Conservation (phyloP, 2,329 filamentous ascomycete genomes). For the Fusarium metavorans region DNA sequence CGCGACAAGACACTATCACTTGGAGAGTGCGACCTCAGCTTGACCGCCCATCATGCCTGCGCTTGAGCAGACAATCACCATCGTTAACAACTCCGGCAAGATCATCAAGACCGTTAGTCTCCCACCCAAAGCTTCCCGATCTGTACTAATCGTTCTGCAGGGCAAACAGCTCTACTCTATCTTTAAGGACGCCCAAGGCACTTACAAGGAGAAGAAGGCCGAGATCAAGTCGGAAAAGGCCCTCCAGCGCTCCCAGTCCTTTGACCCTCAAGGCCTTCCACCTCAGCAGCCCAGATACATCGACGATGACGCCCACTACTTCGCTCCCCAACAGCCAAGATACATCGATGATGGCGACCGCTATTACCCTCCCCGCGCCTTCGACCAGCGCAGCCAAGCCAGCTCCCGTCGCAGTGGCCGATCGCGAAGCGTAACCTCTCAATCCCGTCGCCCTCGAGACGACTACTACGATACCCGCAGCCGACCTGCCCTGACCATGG, state of each 20-base stretch:
- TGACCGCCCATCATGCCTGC: conserved; percentile 51
- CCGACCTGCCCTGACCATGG: conserved; percentile 60
- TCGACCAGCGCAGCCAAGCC: conserved; percentile 51
- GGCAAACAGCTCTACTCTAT: conserved; percentile 91
- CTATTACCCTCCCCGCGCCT: conserved; percentile 51
- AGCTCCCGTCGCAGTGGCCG: conserved; percentile 58
- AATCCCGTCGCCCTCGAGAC: conserved; percentile 46
- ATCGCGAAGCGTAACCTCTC: conserved; percentile 52
- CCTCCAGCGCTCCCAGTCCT: conserved; percentile 72
- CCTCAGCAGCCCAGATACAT: conserved; percentile 19
- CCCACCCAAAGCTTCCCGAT: neutral
- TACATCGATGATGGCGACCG: conserved; percentile 49
- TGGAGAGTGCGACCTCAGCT: conserved; percentile 21
- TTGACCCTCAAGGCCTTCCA: conserved; percentile 49
- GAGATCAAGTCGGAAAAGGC: conserved; percentile 76
- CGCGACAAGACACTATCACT: neutral
- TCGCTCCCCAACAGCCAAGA: conserved; percentile 5
- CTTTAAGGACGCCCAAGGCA: conserved; percentile 90
- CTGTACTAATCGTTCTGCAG: conserved; percentile 58
- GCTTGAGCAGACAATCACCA: conserved; percentile 80
- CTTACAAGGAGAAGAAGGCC: conserved; percentile 89
- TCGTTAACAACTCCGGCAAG: conserved; percentile 92
- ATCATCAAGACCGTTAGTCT: conserved; percentile 84
- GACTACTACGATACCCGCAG: conserved; percentile 45
- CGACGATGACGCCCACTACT: neutral